phyloP scores from a whole-genome alignment of 1,284 basidiomycete genomes.

The Anthracocystis panici-leucophaei region DNA sequence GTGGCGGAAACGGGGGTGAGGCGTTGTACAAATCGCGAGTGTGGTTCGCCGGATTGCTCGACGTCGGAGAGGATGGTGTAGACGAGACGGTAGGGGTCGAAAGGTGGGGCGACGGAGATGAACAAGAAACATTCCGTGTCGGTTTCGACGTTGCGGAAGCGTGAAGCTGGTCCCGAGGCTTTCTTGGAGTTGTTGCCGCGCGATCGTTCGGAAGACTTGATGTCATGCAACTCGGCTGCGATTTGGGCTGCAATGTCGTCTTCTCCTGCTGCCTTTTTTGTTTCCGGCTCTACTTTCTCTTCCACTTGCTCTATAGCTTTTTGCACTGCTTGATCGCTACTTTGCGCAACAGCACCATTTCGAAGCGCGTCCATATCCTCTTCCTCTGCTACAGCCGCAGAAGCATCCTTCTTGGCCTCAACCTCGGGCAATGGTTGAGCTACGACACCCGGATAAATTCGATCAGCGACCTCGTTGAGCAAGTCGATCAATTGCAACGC shows the following conservation, averaged over 20 bases:
- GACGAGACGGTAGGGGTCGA: conserved; percentile 44
- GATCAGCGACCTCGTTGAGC: conserved; percentile 58
- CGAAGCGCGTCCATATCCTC: conserved; percentile 55
- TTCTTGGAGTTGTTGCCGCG: conserved; percentile 1
- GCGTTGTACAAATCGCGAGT: conserved; percentile 52
- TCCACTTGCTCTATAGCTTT: no score
- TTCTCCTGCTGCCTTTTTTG: conserved; percentile 8
- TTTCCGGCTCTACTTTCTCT: background rate
- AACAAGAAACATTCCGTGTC: conserved; percentile 57
- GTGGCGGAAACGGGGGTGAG: conserved; percentile 48
- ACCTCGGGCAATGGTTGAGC: conserved; percentile 14
- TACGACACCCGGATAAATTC: conserved; percentile 52
- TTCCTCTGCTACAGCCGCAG: conserved; percentile 7
- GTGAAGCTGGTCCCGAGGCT: background rate
- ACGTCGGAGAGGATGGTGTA: conserved; percentile 54
- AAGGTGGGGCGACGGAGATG: conserved; percentile 38
- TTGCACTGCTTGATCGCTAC: no score
- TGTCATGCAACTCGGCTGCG: conserved; percentile 53
- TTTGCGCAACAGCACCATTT: conserved; percentile 35
- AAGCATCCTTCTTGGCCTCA: background rate
- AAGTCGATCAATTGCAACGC: conserved; percentile 61
- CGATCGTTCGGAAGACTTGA: conserved; percentile 37
- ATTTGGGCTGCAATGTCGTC: conserved; percentile 65
- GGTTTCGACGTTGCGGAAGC: conserved; percentile 48
- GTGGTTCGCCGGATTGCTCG: conserved; percentile 50